Conservation (phyloP, 140 eudicot species). For the Senecio squalidus region DNA sequence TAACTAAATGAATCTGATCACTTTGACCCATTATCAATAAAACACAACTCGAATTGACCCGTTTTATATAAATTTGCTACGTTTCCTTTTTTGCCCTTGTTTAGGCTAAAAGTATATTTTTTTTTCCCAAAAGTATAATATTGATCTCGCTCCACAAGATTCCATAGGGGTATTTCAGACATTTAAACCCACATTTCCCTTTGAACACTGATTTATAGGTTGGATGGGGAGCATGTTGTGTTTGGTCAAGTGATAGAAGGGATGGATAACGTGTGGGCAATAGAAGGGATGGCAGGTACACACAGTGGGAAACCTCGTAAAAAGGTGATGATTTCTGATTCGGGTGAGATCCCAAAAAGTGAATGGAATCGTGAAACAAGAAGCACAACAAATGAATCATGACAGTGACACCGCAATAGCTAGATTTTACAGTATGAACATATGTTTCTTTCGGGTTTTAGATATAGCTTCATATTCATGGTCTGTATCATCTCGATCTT, state of each 20-base stretch:
- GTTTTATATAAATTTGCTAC: too few relatives aligned
- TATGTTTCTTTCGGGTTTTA: conserved; percentile 22
- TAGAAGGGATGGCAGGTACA: conserved; percentile 92
- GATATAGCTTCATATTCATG: conserved; percentile 28
- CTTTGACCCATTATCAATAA: too few relatives aligned
- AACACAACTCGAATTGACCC: too few relatives aligned
- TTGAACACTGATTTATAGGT: conserved; percentile 34
- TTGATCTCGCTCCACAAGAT: not conserved
- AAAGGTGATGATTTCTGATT: conserved; percentile 76
- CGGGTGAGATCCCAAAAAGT: conserved; percentile 81
- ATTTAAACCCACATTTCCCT: not conserved
- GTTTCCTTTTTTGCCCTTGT: too few relatives aligned
- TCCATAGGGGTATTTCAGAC: not conserved
- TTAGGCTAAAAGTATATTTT: too few relatives aligned
- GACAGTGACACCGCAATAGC: conserved; percentile 23
- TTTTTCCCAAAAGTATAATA: not conserved
- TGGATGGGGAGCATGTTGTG: conserved; percentile 86
- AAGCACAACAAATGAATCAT: conserved; percentile 37
- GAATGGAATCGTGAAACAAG: conserved; percentile 58
- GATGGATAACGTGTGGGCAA: conserved; percentile 75
- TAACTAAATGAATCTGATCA: too few relatives aligned
- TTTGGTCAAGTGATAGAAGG: conserved; percentile 87
- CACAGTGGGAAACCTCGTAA: conserved; percentile 91
- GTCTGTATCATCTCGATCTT: conserved; percentile 24
- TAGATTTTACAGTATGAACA: conserved; percentile 21